phyloP scores from a whole-genome alignment of 805 yeast species.

The Monosporozyma solicola region DNA sequence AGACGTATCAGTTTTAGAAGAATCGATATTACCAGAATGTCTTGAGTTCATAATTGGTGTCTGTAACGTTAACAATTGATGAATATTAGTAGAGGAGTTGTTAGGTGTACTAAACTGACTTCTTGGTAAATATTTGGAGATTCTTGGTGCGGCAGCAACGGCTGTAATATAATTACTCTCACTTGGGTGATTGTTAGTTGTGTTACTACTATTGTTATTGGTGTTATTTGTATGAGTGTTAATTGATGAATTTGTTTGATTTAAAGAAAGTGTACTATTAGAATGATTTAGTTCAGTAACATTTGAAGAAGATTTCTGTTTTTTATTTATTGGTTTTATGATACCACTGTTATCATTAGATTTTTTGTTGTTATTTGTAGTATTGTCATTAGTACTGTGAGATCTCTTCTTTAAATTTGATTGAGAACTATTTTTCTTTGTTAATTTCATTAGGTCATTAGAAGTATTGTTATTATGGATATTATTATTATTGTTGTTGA shows the following conservation, averaged over 20 bases:
- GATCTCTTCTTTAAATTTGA: slow-evolving; percentile 2
- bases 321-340: slow-evolving; percentile 1
- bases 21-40: not conserved
- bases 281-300: not conserved
- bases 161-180: slow-evolving; percentile 42
- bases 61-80: slow-evolving; percentile 28
- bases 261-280: not conserved
- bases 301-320: not conserved
- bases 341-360: not conserved
- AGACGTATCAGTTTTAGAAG: slow-evolving; percentile 36
- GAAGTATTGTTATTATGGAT: slow-evolving; percentile 1
- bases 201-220: not conserved
- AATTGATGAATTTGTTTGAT: not conserved
- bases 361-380: not conserved
- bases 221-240: not conserved
- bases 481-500: not conserved
- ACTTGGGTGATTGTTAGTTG: not conserved
- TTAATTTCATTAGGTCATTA: slow-evolving; percentile 7
- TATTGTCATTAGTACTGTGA: not conserved
- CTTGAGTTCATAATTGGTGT: slow-evolving; percentile 15
- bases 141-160: slow-evolving; percentile 77
- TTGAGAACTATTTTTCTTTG: slow-evolving; percentile 1
- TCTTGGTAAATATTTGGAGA: slow-evolving; percentile 43
- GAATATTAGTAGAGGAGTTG: slow-evolving; percentile 28
- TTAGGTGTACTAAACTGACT: slow-evolving; percentile 5